Evolutionary conservation across 805 yeast genomes (phyloP).

Genomic region (Candida pseudofarinosa): DNA sequence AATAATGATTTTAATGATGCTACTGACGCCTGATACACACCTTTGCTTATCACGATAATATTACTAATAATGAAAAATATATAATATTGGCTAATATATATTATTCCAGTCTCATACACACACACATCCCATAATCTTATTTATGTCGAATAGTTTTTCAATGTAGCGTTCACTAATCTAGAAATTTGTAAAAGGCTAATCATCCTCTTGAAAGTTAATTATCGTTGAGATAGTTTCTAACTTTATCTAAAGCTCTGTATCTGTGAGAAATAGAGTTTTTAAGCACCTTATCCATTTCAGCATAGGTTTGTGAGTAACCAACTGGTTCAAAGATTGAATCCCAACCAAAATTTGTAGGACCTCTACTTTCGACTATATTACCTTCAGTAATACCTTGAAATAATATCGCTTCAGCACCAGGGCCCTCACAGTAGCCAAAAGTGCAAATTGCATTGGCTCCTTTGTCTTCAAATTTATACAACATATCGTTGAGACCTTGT

Average conservation of each 20-base stretch:
- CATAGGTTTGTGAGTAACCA: conserved; percentile 68
- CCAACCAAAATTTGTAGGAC: conserved; percentile 89
- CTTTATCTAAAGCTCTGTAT: conserved; percentile 71
- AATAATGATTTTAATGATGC: background rate
- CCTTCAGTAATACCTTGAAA: conserved; percentile 89
- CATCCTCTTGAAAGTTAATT: conserved; percentile 6
- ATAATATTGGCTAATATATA: background rate
- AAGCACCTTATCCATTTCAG: conserved; percentile 74
- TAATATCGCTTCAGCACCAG: conserved; percentile 64
- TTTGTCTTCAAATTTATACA: conserved; percentile 78
- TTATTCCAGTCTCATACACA: background rate
- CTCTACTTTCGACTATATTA: conserved; percentile 68
- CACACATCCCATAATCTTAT: too few species aligned
- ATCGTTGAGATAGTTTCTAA: conserved; percentile 49
- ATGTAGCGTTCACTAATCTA: background rate
- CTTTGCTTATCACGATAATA: background rate
- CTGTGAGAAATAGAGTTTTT: conserved; percentile 89
- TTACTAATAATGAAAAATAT: background rate
- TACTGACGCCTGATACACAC: background rate
- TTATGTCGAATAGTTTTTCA: too few species aligned
- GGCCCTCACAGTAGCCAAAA: conserved; percentile 84
- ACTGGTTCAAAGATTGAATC: conserved; percentile 85
- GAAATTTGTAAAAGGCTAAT: too few species aligned
- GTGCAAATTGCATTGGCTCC: conserved; percentile 87
- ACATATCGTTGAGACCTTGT: conserved; percentile 70